Conservation (phyloP, 2,329 filamentous ascomycete genomes). For the Epichloe gansuensis region DNA sequence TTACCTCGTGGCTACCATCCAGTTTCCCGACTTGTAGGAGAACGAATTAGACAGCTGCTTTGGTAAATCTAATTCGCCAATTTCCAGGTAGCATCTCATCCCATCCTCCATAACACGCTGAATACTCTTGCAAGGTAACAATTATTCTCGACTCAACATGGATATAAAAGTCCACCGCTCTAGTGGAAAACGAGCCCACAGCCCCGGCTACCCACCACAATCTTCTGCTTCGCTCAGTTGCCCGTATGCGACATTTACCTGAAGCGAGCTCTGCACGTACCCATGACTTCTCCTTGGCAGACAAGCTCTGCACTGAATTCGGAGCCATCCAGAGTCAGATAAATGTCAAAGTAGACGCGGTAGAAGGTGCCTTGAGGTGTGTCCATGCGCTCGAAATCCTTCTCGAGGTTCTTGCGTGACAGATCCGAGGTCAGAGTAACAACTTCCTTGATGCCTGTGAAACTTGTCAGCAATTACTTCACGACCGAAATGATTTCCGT, state of each 20-base stretch:
- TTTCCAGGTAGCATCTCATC: neutral
- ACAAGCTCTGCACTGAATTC: conserved; percentile 97
- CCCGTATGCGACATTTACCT: conserved; percentile 27
- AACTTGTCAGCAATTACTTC: conserved; percentile 14
- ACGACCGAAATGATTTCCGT: neutral
- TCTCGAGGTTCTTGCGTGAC: conserved; percentile 95
- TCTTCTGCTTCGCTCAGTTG: neutral
- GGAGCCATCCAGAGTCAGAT: conserved; percentile 88
- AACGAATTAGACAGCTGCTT: neutral
- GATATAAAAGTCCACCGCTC: neutral
- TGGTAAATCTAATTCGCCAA: neutral
- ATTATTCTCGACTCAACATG: neutral
- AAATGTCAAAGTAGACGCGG: conserved; percentile 66
- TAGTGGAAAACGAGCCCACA: neutral
- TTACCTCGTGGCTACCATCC: neutral
- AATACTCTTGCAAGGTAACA: conserved; percentile 3
- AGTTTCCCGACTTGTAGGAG: neutral
- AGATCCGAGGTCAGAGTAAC: conserved; percentile 95
- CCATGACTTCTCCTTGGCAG: conserved; percentile 99
- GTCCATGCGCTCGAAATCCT: conserved; percentile 99
- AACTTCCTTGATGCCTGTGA: conserved; percentile 89
- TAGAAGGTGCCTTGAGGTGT: conserved; percentile 96
- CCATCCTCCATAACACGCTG: neutral
- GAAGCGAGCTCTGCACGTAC: conserved; percentile 85
- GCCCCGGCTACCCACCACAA: neutral